Evolutionary conservation across 192 early-diverging fungal species (phyloP), one percentile per base, ranked within the genome.

Genomic region (Chytriomyces confervae): DNA sequence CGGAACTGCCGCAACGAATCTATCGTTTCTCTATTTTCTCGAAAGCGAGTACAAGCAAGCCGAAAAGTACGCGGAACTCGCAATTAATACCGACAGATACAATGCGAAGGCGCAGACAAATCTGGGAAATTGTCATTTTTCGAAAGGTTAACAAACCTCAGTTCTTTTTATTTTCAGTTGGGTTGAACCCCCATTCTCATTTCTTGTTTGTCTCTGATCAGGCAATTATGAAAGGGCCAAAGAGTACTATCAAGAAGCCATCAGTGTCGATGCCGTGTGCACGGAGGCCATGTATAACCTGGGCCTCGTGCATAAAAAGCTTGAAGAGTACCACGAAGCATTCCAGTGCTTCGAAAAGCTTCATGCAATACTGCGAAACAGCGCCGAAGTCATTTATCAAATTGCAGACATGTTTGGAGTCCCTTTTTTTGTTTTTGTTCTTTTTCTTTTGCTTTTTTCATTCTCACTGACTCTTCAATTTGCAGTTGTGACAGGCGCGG

Each of bases 261-360:
- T 90, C 45, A 80, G 80, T 49, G 83, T 87, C 1, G 89, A 90
- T 62, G 87, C 89, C 8, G 75, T 84, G 7, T 90, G 89, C 75
- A 87, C 86, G 2, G 89, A 90, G 74, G 87, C 89, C 43, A 87
- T 87, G 80, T 90, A 86, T 78, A 90, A 90, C 66, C 68, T 88
- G 0, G 88, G 89, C 5, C 70, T 90, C 13, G 84, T 81, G 6
- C 69, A 83, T 64, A 90, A 90, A 69, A 29, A 80, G 57, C 13
- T 80, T 44, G 82, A 79, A 43, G 57, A 79, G n/a, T 83, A 81
- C 48, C 43, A 48, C 1, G 87, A 86, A 48, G 83, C 85, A 2
- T 68, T 89, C n/a, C 80, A 78, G 49, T 86, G 84, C 75, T 90
- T 87, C 64, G 87, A 89, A 51, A 89, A 89, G 76, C 81, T 90